Base-by-base conservation (phyloP, 1,139 yeast species). In the Blastobotrys indianensis region DNA sequence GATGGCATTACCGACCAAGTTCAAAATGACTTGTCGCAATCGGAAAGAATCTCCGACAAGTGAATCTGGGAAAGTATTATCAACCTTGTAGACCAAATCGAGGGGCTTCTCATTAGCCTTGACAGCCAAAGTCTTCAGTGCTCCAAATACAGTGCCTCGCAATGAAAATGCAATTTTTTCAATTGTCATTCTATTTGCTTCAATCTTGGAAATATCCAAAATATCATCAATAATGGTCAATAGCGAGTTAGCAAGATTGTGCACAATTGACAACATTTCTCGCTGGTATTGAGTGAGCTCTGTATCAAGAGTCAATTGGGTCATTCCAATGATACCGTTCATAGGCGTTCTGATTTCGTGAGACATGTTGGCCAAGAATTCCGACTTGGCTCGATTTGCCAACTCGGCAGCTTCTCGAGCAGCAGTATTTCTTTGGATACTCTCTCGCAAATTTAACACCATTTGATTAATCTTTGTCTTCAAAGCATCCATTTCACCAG, bases 401-500 rank as follows among this genome's bases (percentile, higher is more conserved):
- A 85, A 73, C 61, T 86, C 95, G 37, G 95, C 95, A 33, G 95
- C 95, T 65, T 86, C 95, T 67, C 95, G 79, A 1, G 95, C 95
- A 7, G 92, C 94, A 0, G 95, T 85, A 61, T 85, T 86, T 65
- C 95, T 79, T 66, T 86, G 94, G 64, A 86, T 85, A 1, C 94
- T 83, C 62, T 86, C 95, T 64, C 95, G 76, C 59, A 86, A 72
- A 61, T 85, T 85, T 54, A 84, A 75, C 62, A 86, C 95, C 95
- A 86, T 86, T 71, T 85, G 94, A 66, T 86, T 86, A 62, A 86
- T 86, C 64, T 86, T 86, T 0, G 94, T 85, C 64, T 86, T 86
- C 61, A 86, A 75, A 0, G 95, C 94, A 65, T 85, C 95, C 95
- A 86, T 86, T 70, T 86, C 95, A 64, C 95, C 95, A 44, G 82